Evolutionary conservation across 345 rosid species (phyloP).

Genomic region (Lepidium sativum): DNA sequence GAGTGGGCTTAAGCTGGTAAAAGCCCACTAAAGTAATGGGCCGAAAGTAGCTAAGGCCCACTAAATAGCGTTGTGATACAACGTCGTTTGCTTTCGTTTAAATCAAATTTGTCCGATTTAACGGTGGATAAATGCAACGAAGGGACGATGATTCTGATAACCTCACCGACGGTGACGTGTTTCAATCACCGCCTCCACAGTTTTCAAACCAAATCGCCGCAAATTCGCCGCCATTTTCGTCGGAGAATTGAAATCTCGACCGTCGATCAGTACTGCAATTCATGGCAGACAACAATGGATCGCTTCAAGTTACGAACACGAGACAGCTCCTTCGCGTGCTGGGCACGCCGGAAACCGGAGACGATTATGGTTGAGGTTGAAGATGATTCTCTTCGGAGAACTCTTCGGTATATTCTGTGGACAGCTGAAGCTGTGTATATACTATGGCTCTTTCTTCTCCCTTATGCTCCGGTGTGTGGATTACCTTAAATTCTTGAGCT

Average conservation of each 20-base stretch:
- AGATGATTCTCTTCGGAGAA: slow-evolving; percentile 24
- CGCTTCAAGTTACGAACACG: not conserved
- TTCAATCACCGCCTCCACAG: not conserved
- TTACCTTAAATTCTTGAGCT: not conserved
- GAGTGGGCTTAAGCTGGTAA: too few relatives aligned
- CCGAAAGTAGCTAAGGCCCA: not conserved
- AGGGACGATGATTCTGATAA: slow-evolving; percentile 19
- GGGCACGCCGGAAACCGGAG: slow-evolving; percentile 41
- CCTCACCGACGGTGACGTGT: slow-evolving; percentile 17
- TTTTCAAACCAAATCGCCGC: not conserved
- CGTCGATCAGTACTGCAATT: too few relatives aligned
- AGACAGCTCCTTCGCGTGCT: not conserved
- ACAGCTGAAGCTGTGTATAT: slow-evolving; percentile 71
- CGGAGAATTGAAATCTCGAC: not conserved
- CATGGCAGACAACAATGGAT: slow-evolving; percentile 10
- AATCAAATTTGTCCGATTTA: not conserved
- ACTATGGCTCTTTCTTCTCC: slow-evolving; percentile 88
- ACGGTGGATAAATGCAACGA: slow-evolving; percentile 1
- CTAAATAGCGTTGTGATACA: not conserved
- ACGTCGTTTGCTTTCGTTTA: not conserved
- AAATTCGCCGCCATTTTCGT: not conserved
- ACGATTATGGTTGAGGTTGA: slow-evolving; percentile 24
- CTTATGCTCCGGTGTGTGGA: slow-evolving; percentile 69
- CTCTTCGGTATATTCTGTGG: slow-evolving; percentile 50
- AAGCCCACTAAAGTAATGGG: too few relatives aligned